These are phyloP conservation scores for Termitomyces sp. DNA, from an alignment of 1,284 basidiomycete genomes.

Conservation along the genomic window DNA sequence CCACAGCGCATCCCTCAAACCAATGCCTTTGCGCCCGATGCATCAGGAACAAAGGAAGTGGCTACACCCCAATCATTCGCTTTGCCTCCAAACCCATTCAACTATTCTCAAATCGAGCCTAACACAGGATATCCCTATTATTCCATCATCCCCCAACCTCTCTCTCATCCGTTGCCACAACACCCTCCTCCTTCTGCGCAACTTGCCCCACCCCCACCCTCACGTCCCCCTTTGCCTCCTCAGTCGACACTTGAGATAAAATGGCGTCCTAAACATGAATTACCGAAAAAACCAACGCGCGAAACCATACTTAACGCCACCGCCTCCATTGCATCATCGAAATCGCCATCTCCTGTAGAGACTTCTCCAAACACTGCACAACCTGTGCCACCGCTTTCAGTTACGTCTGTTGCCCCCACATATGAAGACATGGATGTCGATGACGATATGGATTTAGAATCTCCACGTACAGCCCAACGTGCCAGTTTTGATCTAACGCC, in stretches of 20 bases:
- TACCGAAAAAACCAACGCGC: conserved; percentile 6
- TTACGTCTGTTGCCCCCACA: neutral
- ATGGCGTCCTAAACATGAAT: conserved; percentile 13
- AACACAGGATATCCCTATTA: conserved; percentile 3
- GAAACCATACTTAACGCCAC: conserved; percentile 10
- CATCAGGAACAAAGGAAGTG: neutral
- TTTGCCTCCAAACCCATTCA: neutral
- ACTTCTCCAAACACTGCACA: neutral
- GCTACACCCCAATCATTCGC: neutral
- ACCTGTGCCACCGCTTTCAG: neutral
- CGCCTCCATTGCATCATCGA: conserved; percentile 12
- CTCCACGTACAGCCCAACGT: conserved; percentile 10
- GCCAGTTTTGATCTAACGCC: conserved; percentile 1
- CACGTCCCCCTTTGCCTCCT: conserved; percentile 7
- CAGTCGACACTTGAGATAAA: conserved; percentile 13
- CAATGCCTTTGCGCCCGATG: neutral
- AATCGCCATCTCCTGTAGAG: conserved; percentile 8
- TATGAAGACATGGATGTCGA: conserved; percentile 17
- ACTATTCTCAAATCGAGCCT: neutral
- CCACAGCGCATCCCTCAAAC: neutral
- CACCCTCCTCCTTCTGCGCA: neutral
- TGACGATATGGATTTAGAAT: conserved; percentile 18
- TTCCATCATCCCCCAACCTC: conserved; percentile 5
- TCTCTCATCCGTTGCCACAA: conserved; percentile 8
- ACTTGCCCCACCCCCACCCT: neutral